A percentile compares a stretch with the other conserved stretches of the same genome.
Conservation (phyloP, 495 filamentous ascomycete species). For the Aspergillus leporis region DNA sequence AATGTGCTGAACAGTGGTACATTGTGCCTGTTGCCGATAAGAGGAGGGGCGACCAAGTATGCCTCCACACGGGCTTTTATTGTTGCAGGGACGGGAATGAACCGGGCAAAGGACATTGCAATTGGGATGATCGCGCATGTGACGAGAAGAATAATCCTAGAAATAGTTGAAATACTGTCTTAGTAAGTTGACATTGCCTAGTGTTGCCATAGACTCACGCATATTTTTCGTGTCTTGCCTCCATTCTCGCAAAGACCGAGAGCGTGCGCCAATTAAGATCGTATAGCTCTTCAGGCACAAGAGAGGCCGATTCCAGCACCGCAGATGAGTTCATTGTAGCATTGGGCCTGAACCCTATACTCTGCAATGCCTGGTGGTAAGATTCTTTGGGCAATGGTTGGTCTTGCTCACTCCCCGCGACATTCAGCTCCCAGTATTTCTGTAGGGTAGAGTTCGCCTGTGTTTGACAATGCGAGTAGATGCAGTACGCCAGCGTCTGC, state of each 20-base stretch:
- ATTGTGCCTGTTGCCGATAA: constrained; percentile 5
- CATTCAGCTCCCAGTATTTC: constrained; percentile 3
- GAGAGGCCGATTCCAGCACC: neutral
- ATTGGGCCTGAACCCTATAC: neutral
- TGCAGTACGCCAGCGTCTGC: constrained; percentile 5
- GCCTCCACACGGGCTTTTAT: neutral
- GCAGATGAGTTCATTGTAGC: neutral
- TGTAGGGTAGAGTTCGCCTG: neutral
- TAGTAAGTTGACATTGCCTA: neutral
- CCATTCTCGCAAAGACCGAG: neutral
- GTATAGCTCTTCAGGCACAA: neutral
- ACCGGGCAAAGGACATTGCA: neutral
- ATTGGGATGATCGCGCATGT: neutral
- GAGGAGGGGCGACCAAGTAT: neutral
- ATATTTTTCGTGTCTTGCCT: neutral
- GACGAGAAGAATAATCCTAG: constrained; percentile 1
- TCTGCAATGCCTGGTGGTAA: neutral
- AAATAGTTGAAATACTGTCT: neutral
- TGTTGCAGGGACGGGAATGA: neutral
- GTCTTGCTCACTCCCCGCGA: neutral
- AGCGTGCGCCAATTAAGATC: neutral
- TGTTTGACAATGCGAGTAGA: neutral
- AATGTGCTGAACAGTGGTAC: neutral
- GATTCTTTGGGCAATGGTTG: neutral
- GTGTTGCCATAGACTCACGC: neutral